A percentile compares a stretch with the other conserved stretches of the same genome.
These are phyloP conservation scores for Tricholoma hemisulphureum DNA, from an alignment of 768 basidiomycete species.

Conservation along the genomic window DNA sequence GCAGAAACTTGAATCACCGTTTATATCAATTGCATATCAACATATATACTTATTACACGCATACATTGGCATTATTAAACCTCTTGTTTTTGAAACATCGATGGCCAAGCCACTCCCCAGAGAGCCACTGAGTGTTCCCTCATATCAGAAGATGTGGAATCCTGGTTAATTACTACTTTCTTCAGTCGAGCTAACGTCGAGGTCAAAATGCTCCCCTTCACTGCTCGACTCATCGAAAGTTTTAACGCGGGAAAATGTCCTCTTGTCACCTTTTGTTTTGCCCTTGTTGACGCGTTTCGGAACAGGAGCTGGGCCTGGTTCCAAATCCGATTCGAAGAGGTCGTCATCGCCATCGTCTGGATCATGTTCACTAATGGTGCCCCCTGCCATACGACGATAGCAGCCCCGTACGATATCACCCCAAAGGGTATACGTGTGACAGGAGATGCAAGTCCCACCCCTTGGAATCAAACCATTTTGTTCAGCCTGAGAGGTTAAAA, in stretches of 20 bases:
- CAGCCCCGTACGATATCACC: constrained; percentile 66
- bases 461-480: constrained; percentile 49
- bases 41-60: not conserved
- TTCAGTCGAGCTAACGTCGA: constrained; percentile 21
- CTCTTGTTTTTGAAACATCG: not conserved
- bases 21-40: not conserved
- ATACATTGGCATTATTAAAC: not conserved
- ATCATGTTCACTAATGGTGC: constrained; percentile 23
- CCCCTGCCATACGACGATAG: constrained; percentile 47
- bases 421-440: constrained; percentile 59
- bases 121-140: too few species aligned
- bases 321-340: constrained; percentile 30
- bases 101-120: not conserved
- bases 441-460: constrained; percentile 57
- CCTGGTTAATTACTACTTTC: not conserved
- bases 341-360: constrained; percentile 33
- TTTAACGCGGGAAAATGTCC: not conserved
- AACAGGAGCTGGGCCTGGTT: constrained; percentile 8
- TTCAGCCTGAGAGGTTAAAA: constrained; percentile 31
- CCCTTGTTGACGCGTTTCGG: not conserved
- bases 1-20: not conserved
- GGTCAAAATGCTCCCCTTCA: constrained; percentile 30
- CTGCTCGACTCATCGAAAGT: constrained; percentile 16
- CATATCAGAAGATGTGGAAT: not conserved
- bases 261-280: constrained; percentile 9